A percentile compares a stretch with the other conserved stretches of the same genome.
Conservation (phyloP, 2,329 filamentous ascomycete genomes). For the Ceratocystis harringtonii region DNA sequence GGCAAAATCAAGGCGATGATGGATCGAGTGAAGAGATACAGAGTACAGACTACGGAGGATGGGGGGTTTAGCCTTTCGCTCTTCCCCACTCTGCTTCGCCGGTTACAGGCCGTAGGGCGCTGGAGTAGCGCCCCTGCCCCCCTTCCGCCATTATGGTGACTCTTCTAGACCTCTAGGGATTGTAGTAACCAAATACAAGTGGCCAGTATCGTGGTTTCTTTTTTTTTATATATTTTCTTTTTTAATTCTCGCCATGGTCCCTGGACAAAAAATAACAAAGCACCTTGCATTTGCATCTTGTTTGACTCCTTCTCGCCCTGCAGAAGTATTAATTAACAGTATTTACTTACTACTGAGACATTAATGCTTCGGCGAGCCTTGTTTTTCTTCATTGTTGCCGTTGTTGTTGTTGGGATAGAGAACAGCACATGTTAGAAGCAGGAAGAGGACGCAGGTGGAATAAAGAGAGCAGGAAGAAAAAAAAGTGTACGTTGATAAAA, state of each 20-base stretch:
- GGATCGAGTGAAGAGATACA: neutral
- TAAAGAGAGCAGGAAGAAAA: neutral
- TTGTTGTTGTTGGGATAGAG: neutral
- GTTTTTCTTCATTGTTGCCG: neutral
- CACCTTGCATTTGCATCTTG: neutral
- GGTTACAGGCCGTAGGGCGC: neutral
- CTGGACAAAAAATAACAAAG: neutral
- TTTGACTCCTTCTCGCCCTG: neutral
- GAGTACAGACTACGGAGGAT: neutral
- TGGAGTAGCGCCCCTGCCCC: neutral
- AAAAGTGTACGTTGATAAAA: neutral
- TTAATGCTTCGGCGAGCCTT: neutral
- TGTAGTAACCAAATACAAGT: neutral
- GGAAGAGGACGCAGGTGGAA: neutral
- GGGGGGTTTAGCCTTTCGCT: neutral
- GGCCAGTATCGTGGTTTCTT: neutral
- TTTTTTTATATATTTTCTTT: neutral
- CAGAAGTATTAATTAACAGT: neutral
- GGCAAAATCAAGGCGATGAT: neutral
- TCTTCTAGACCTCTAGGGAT: neutral
- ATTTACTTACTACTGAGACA: neutral
- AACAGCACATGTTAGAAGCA: neutral
- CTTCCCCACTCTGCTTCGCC: neutral
- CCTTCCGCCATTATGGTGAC: neutral
- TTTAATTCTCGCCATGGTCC: neutral